Evolutionary conservation across 176 grass and related monocot species (phyloP), one percentile per base, ranked within the genome.

Genomic region (Zea luxurians): DNA sequence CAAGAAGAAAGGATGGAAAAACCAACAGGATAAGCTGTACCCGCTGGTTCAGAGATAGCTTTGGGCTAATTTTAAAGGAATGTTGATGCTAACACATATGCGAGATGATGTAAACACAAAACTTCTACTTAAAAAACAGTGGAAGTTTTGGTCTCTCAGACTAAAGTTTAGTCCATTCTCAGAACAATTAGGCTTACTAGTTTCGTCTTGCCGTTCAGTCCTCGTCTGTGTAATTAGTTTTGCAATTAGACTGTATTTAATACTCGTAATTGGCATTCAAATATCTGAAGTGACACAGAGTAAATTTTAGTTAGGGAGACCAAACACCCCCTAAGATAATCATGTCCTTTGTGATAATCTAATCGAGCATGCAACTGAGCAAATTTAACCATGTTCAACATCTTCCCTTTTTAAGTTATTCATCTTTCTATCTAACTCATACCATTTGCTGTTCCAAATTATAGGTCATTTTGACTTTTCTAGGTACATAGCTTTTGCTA

Each of bases 321-420:
- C 27, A 27, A 27, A 27, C 27, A 27, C 27, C 27, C 27, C 27
- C 27, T 71, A 86, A 13, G 37, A 12, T 46, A 60, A 75, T 45
- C 44, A 64, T 15, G 70, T 57, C 73, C 8, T 35, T n/a, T 83
- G 53, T 78, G 42, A 87, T 49, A 45, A 53, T 72, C 47, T 78
- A 13, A 27, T 59, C 18, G 36, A 72, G 49, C 60, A 83, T 61
- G 69, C 46, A 61, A 57, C 41, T 82, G 48, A 4, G 48, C 61
- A 55, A 61, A 18, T 82, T 82, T 82, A 35, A 35, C 50, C 55
- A 81, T 76, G 58, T 17, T 45, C 61, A 7, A 18, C 43, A 82
- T 45, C 46, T 70, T 77, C 5, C 57, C 76, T 76, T 67, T 6
- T 47, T 79, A 63, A 61, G 47, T 43, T 75, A 69, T 61, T 81